phyloP scores from a whole-genome alignment of 495 filamentous ascomycete species.

The Neurospora sp. region DNA sequence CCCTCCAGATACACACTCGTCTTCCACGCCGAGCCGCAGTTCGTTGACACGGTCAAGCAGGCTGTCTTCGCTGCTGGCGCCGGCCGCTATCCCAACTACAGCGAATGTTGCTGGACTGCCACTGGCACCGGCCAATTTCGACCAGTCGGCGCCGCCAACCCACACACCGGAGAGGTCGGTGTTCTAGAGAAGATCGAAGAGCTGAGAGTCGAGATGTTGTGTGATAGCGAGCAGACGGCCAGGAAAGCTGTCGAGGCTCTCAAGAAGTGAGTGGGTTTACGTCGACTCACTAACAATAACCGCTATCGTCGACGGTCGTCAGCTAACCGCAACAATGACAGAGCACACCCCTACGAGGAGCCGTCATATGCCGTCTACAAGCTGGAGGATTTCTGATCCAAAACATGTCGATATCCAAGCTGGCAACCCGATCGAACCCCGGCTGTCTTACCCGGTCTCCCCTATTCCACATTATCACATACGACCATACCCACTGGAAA shows the following conservation, averaged over 20 bases:
- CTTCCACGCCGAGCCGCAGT: constrained; percentile 44
- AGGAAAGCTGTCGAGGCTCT: constrained; percentile 44
- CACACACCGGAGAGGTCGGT: constrained; percentile 44
- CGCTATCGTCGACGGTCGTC: background rate
- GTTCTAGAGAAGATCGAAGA: constrained; percentile 41
- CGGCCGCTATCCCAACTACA: constrained; percentile 54
- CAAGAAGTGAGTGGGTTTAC: constrained; percentile 41
- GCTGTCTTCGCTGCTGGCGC: constrained; percentile 57
- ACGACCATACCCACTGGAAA: background rate
- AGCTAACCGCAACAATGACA: constrained; percentile 9
- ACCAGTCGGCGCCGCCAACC: constrained; percentile 41
- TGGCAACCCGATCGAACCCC: background rate
- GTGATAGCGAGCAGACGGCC: constrained; percentile 33
- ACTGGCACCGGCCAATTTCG: constrained; percentile 49
- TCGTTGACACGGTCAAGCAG: constrained; percentile 41
- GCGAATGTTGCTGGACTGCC: constrained; percentile 47
- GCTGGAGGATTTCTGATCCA: constrained; percentile 54
- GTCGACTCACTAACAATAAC: background rate
- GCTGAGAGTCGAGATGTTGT: constrained; percentile 44
- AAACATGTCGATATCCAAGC: background rate
- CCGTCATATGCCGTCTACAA: constrained; percentile 64
- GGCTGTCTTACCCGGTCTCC: background rate
- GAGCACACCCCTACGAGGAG: constrained; percentile 73
- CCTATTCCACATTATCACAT: background rate
- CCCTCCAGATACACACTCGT: constrained; percentile 32